A percentile compares a stretch with the other conserved stretches of the same genome.
Evolutionary conservation across 139 green algal species (phyloP).

Genomic region (Pleodorina starrii): DNA sequence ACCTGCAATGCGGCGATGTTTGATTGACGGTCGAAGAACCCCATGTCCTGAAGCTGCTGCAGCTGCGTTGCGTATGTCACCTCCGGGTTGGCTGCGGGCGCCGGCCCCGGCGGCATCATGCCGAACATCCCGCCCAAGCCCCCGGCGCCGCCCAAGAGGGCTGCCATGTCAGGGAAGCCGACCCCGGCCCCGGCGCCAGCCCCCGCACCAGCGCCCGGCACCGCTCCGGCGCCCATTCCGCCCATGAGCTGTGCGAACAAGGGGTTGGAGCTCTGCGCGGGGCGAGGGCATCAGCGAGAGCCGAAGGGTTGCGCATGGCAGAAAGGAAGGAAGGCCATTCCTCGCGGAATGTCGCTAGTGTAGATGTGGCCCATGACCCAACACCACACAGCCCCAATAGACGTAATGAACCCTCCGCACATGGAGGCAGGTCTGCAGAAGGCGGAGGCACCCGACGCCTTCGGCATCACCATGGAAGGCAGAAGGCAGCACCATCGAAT

Average conservation of each 20-base stretch:
- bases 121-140: slow-evolving; percentile 36
- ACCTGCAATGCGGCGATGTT: slow-evolving; percentile 59
- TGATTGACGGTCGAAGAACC: slow-evolving; percentile 83
- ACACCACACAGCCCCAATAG: no score
- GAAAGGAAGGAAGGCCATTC: no score
- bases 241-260: slow-evolving; percentile 47
- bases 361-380: no score
- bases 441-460: no score
- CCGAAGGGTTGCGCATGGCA: no score
- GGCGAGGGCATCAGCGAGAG: no score
- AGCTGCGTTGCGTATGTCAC: slow-evolving; percentile 89
- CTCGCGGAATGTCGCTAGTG: no score
- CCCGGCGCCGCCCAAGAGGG: slow-evolving; percentile 42
- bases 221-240: not conserved
- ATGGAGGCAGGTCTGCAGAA: no score
- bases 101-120: slow-evolving; percentile 4
- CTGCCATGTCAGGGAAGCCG: slow-evolving; percentile 54
- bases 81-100: slow-evolving; percentile 80
- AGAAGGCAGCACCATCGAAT: no score
- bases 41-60: slow-evolving; percentile 93
- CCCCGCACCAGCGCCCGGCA: not conserved
- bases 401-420: no score
- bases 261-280: slow-evolving; percentile 41
- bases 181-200: not conserved
- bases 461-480: no score